phyloP scores from a whole-genome alignment of 768 basidiomycete genomes.

The Tylopilus felleus region DNA sequence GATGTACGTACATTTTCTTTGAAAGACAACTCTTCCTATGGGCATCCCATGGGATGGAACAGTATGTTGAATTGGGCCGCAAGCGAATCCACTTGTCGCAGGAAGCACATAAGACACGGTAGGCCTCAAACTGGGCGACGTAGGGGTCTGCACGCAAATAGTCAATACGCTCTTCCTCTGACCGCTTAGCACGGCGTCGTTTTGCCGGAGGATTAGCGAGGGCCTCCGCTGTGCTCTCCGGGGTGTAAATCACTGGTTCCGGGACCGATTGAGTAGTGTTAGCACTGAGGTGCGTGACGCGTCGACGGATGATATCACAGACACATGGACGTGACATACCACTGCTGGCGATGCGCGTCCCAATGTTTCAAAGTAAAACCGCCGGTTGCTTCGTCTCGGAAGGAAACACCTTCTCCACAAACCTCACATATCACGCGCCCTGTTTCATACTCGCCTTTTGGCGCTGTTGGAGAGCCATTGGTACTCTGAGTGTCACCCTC shows the following conservation, averaged over 20 bases:
- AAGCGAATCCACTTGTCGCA: constrained; percentile 86
- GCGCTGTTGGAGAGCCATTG: constrained; percentile 13
- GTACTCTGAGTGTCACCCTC: constrained; percentile 11
- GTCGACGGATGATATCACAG: constrained; percentile 4
- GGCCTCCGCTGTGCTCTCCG: constrained; percentile 39
- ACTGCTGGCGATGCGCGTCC: constrained; percentile 60
- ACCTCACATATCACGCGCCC: constrained; percentile 64
- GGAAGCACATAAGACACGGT: constrained; percentile 72
- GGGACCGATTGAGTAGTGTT: constrained; percentile 31
- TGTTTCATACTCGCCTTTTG: constrained; percentile 56
- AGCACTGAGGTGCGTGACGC: constrained; percentile 19
- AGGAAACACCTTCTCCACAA: constrained; percentile 60
- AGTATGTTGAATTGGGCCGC: constrained; percentile 84
- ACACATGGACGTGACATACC: constrained; percentile 39
- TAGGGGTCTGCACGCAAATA: constrained; percentile 69
- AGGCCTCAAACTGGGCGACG: constrained; percentile 77
- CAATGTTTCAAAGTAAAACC: constrained; percentile 67
- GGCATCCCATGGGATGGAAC: constrained; percentile 86
- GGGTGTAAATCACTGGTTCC: constrained; percentile 42
- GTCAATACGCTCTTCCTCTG: constrained; percentile 73
- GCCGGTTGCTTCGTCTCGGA: constrained; percentile 60
- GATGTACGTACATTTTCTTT: constrained; percentile 60
- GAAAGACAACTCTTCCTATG: constrained; percentile 80
- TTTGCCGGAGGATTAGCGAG: constrained; percentile 52
- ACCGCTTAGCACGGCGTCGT: constrained; percentile 69